These are phyloP conservation scores for Punica granatum DNA, from an alignment of 345 rosid genomes.

Conservation along the genomic window DNA sequence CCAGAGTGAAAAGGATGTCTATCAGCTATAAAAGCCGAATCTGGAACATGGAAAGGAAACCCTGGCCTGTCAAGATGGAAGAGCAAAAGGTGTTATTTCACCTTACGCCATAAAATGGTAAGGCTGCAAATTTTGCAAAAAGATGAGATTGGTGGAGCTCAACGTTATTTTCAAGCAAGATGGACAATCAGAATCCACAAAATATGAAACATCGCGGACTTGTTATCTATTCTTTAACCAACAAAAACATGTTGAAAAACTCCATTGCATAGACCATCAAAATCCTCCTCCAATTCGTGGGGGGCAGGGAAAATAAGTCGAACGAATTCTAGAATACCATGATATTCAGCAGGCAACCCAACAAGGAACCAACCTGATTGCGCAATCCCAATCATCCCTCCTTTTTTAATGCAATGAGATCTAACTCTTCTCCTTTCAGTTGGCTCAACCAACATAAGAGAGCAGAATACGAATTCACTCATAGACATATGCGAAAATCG, in stretches of 20 bases:
- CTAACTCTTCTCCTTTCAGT: not conserved
- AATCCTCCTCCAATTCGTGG: not conserved
- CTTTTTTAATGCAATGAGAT: not conserved
- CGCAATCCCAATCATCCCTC: not conserved
- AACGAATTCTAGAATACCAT: not conserved
- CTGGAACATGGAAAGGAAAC: constrained; percentile 23
- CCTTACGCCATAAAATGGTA: not conserved
- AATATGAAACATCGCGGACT: not conserved
- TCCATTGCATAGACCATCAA: not conserved
- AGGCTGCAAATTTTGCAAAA: not conserved
- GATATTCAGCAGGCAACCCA: not conserved
- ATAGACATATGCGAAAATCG: not conserved
- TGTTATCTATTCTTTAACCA: not conserved
- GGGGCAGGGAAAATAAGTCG: not conserved
- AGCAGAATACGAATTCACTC: not conserved
- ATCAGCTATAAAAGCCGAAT: constrained; percentile 40
- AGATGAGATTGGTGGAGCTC: not conserved
- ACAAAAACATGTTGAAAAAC: not conserved
- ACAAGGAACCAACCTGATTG: not conserved
- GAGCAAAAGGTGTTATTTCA: not conserved
- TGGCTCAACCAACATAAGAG: not conserved
- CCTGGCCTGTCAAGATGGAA: constrained; percentile 31
- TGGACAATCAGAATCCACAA: not conserved
- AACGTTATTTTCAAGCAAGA: not conserved
- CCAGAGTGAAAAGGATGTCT: constrained; percentile 81